phyloP scores from a whole-genome alignment of 768 basidiomycete genomes.

The Calocybe gangraenosa region DNA sequence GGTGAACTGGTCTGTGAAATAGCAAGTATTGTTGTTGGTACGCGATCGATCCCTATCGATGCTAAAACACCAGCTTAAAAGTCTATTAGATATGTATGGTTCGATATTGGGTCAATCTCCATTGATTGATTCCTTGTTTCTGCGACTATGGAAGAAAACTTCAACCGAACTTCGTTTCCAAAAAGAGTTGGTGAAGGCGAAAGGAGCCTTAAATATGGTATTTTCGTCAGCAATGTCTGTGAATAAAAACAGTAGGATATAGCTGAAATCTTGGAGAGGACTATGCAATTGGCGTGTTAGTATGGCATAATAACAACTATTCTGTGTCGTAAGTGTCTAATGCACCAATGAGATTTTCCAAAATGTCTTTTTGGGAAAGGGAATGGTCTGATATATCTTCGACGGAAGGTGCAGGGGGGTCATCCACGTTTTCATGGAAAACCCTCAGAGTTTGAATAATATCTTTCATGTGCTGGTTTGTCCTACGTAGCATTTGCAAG shows the following conservation, averaged over 20 bases:
- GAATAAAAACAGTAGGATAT: conserved; percentile 13
- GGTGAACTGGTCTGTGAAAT: conserved; percentile 87
- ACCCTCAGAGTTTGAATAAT: conserved; percentile 68
- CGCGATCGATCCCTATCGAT: conserved; percentile 21
- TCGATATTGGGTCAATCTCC: conserved; percentile 93
- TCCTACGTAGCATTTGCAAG: conserved; percentile 69
- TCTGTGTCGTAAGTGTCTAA: conserved; percentile 29
- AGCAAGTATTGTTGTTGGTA: conserved; percentile 78
- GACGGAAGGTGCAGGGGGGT: conserved; percentile 31
- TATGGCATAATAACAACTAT: not conserved
- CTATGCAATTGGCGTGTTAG: too few species aligned
- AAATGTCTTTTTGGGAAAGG: conserved; percentile 61
- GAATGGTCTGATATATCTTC: conserved; percentile 31
- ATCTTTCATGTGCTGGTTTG: conserved; percentile 64
- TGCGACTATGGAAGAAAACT: conserved; percentile 81
- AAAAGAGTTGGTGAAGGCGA: conserved; percentile 74
- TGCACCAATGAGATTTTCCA: conserved; percentile 64
- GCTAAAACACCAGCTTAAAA: conserved; percentile 9
- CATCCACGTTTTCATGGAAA: conserved; percentile 71
- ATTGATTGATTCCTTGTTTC: conserved; percentile 81
- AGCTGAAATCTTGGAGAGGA: too few species aligned
- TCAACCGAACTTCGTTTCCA: conserved; percentile 84
- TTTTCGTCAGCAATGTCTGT: conserved; percentile 47
- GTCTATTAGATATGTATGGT: conserved; percentile 76
- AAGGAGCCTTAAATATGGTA: conserved; percentile 91